Base-by-base conservation (phyloP, 176 grass and related monocot genomes). In the Oryza glaberrima region DNA sequence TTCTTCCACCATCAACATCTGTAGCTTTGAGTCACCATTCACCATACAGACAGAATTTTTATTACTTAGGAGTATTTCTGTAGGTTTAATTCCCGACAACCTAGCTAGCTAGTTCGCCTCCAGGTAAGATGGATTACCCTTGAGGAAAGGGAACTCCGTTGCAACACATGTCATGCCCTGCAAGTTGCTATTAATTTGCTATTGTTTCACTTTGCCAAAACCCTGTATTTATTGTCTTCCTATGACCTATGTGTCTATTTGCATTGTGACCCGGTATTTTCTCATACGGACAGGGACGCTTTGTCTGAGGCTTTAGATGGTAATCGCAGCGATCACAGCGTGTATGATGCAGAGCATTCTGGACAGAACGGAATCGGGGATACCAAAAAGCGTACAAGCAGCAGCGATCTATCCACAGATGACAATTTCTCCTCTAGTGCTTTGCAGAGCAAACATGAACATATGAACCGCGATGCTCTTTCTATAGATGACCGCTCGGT, bases 401-500 rank as follows among this genome's bases (percentile, higher is more conserved):
- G 30, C 61, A 82, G 81, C 70, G 49, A 54, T 36, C 60, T 73
- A 2, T 46, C 67, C 47, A 51, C 72, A 22, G 82, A 77, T 2
- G 77, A 82, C 30, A 82, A 78, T 64, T 75, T 69, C 34, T 82
- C 87, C 61, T 90, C 76, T 7, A 75, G 63, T 51, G 35, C 78
- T 72, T 76, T 58, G 30, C 67, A 20, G 48, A 77, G 30, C 56
- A 87, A 68, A 63, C 81, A 73, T 7, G 67, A 58, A 66, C 68
- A 83, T 8, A 51, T 82, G 28, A 63, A 38, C 61, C 52, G 38
- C 1, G 72, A 51, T 56, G 26, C 35, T 16, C 69, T 73, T 54
- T 86, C 56, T 74, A 45, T 69, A 19, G 90, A 95, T 84, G 88
- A 67, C 6, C 88, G 65, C 23, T 88, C 43, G 1, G n/a, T 60